Evolutionary conservation across 2,329 filamentous ascomycete species (phyloP).

Genomic region (Aspergillus vadensis): DNA sequence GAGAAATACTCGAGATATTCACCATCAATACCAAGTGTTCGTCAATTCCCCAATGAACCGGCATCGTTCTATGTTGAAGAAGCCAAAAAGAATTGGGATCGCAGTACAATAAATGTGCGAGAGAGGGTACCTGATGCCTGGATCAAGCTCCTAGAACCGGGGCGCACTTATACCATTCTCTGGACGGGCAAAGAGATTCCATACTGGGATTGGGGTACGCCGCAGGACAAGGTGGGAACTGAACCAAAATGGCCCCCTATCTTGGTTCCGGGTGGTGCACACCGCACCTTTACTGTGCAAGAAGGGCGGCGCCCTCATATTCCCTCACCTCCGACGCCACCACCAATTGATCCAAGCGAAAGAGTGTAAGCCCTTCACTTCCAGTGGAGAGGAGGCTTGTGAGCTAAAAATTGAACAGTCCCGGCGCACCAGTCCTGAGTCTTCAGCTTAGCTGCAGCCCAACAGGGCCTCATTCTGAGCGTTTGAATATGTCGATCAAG

Average conservation of each 20-base stretch:
- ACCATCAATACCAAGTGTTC: neutral
- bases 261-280: slow-evolving; percentile 2
- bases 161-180: slow-evolving; percentile 4
- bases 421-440: slow-evolving; percentile 2
- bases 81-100: neutral
- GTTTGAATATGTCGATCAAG: neutral
- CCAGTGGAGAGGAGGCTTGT: neutral
- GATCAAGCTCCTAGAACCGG: slow-evolving; percentile 6
- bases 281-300: neutral
- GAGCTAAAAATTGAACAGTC: neutral
- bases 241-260: neutral
- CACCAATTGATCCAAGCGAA: neutral
- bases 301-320: neutral
- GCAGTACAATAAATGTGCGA: neutral
- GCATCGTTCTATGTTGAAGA: neutral
- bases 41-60: slow-evolving; percentile 2
- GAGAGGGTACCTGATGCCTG: neutral
- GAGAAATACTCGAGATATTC: neutral
- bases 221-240: neutral
- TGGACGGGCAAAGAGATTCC: slow-evolving; percentile 7
- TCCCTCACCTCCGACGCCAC: slow-evolving; percentile 1
- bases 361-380: neutral
- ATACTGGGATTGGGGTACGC: slow-evolving; percentile 3
- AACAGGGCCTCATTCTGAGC: neutral
- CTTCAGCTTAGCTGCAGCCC: neutral